Evolutionary conservation across 352 stramenopile species (phyloP), one percentile per base, ranked within the genome.

Genomic region (Albugo candida): DNA sequence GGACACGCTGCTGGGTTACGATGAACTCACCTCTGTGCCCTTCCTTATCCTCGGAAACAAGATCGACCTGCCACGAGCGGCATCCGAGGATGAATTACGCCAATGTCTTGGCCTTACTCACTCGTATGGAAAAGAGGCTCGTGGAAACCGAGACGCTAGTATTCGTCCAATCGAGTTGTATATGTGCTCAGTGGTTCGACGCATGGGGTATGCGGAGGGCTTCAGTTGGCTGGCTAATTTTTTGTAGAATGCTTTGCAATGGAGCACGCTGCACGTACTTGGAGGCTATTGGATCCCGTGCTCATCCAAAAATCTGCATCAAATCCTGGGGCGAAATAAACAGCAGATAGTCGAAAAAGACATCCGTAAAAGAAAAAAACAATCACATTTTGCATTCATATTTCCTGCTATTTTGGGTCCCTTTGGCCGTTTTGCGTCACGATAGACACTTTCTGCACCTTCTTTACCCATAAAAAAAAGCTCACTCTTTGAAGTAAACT

Each of bases 11-110:
- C 75, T 99, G 44, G 93, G 85, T 39, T 95, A 93, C 61, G 95
- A 99, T 49, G 93, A 98, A 64, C 74, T 99, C 48, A 76, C 83
- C 36, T 96, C 97, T 64, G 94, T 99, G 51, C 96, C 96, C 39
- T 99, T 99, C 69, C 76, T 99, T 6, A 91, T 99, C 55, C 80
- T 99, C 11, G 96, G 96, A 59, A 99, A 99, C 78, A 99, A 99
- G 77, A 99, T 99, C 64, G 96, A 99, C 65, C 86, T 98, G 58
- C 82, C 88, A 14, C 82, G 70, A 52, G 95, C 96, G 11, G 93
- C 92, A 14, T 96, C 83, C n/a, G 96, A 99, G 64, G 94, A 99
- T 43, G 95, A 99, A 67, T 79, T 99, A 24, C 94, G 95, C 55
- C 86, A 76, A 56, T 84, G 74, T 13, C 72, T 99, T 18, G 95